Base-by-base conservation (phyloP, 2,329 filamentous ascomycete species). In the Colletotrichum paranaense region DNA sequence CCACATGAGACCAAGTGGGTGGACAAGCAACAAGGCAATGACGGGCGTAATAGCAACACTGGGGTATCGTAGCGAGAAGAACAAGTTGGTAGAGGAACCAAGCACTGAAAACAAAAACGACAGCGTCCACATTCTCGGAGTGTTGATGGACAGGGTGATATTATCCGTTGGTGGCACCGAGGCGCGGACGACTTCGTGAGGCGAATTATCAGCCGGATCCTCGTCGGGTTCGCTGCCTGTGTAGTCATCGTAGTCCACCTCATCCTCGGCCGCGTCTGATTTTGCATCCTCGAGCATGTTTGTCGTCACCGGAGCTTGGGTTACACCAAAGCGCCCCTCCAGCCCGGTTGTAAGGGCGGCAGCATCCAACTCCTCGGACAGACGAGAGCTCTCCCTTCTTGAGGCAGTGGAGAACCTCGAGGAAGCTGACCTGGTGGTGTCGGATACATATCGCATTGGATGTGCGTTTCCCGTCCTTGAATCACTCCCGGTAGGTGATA, bases 31-130 rank as follows among this genome's bases (percentile, higher is more conserved):
- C 78, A 97, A 87, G 35, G 94, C 94, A 84, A 97, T 97, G 76
- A 97, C 93, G 52, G 94, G 94, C 26, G 94, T 96, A 79, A 97
- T 96, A 74, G 93, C 93, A 81, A 97, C 94, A 81, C 94, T 97
- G 32, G 95, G 95, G 87, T 97, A 97, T 89, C 95, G 90, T 80
- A 97, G 86, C 46, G 94, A 95, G 86, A 97, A 97, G 85, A 97
- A 97, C 53, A 97, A 85, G 81, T 97, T 97, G 46, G 93, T 95
- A 2, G 93, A 93, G 59, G 94, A 96, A 74, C 94, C 94, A 52
- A 95, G 88, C 49, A 97, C 87, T 9, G 94, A 92, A 81, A 97
- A 97, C 11, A 97, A 80, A 46, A 94, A 88, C n/a, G 94, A 95
- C 22, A 97, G 82, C 38, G 87, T 87, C 94, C 94, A 97, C 94